A percentile compares a stretch with the other conserved stretches of the same genome.
phyloP scores from a whole-genome alignment of 2,329 filamentous ascomycete genomes.

The Trichoderma sp. region DNA sequence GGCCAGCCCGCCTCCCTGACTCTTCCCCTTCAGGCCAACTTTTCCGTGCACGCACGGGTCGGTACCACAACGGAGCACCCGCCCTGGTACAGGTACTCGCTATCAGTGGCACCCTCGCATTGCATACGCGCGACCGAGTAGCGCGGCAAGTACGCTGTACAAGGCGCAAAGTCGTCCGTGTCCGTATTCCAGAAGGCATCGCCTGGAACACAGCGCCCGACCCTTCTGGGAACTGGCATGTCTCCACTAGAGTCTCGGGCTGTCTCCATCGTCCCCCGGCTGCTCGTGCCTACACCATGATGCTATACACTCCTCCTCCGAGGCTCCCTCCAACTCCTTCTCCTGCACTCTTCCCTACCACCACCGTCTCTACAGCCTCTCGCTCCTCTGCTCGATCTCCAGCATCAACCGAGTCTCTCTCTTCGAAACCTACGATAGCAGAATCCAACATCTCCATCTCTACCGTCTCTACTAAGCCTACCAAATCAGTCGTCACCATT shows the following conservation, averaged over 20 bases:
- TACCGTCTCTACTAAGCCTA: not conserved
- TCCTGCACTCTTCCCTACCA: not conserved
- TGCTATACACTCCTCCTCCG: conserved; percentile 17
- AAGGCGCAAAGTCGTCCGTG: not conserved
- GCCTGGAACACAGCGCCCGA: conserved; percentile 8
- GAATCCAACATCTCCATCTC: not conserved
- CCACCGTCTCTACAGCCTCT: not conserved
- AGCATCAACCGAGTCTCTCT: not conserved
- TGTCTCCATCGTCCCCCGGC: conserved; percentile 14
- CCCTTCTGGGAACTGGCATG: conserved; percentile 16
- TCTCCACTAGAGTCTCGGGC: conserved; percentile 16
- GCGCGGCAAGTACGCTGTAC: not conserved
- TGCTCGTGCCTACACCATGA: conserved; percentile 17
- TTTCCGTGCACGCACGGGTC: not conserved
- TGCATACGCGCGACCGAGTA: not conserved
- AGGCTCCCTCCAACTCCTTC: conserved; percentile 16
- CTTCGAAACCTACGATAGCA: not conserved
- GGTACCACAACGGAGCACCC: not conserved
- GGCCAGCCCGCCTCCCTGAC: not conserved
- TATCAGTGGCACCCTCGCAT: not conserved
- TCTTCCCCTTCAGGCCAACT: conserved; percentile 1
- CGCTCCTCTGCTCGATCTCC: not conserved
- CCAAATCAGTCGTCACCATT: conserved; percentile 3
- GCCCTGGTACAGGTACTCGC: not conserved
- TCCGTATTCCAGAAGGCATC: conserved; percentile 19